Base-by-base conservation (phyloP, 2,329 filamentous ascomycete species). In the Verticillium isaacii region DNA sequence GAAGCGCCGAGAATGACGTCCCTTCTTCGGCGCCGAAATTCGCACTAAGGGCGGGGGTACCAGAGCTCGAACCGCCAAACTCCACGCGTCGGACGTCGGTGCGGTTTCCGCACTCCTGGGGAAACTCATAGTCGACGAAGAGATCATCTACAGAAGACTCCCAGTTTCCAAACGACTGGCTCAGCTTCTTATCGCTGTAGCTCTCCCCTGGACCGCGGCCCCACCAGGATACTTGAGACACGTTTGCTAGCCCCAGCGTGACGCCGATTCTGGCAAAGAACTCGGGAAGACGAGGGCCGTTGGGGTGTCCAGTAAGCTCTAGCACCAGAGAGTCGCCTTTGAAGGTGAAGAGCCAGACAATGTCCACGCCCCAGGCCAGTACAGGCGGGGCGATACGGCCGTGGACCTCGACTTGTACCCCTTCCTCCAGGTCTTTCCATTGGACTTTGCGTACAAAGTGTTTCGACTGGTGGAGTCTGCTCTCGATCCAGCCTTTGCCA, bases 1-100 rank as follows among this genome's bases (percentile, higher is more conserved):
- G 82, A 61, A 77, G 73, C 0, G 83, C 84, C 63, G 80, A 80
- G 73, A 90, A 91, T 56, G 80, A 82, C 0, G 79, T 79, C 1
- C 79, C 80, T 2, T 79, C 73, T 15, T 78, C 70, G 17, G 75
- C 73, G 0, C 78, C 80, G 64, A 80, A 84, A 3, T 74, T 67
- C 2, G 79, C 81, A 7, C 80, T 73, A 57, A 84, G 62, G 15
- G 82, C 63, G 0, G 72, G 67, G 52, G 59, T 57, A 2, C 32
- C 57, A 12, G 32, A 7, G 25, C 34, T 29, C 4, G 23, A 29
- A 17, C 1, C 68, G 19, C 56, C 63, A 25, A 68, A n/a, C 7
- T 72, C 69, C 17, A 83, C 66, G 78, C 80, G 84, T 7, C 78
- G 74, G 1, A 75, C 77, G 56, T 83, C 81, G 2, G 76, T 80